Evolutionary conservation across 495 filamentous ascomycete species (phyloP).

Genomic region (Penicillium robsamsonii): DNA sequence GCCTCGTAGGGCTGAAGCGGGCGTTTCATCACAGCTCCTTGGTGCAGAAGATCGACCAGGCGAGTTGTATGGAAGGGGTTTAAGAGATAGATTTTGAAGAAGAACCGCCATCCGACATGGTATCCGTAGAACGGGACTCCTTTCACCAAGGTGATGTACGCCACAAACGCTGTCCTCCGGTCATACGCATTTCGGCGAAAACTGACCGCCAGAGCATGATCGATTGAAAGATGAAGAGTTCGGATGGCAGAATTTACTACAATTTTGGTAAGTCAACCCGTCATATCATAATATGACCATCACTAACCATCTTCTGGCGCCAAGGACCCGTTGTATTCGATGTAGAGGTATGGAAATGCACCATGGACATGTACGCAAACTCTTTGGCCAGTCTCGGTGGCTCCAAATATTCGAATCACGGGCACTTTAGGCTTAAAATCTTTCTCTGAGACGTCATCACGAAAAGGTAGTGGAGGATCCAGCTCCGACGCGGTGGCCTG

Average conservation of each 20-base stretch:
- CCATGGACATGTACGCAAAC: constrained; percentile 97
- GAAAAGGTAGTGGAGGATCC: constrained; percentile 71
- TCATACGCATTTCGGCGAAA: constrained; percentile 74
- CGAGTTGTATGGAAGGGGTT: constrained; percentile 80
- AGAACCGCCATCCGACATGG: constrained; percentile 86
- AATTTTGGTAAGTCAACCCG: neutral
- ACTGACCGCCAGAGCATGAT: constrained; percentile 77
- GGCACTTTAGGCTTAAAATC: constrained; percentile 69
- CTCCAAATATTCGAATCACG: constrained; percentile 86
- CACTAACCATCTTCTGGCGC: constrained; percentile 61
- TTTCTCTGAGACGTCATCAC: constrained; percentile 49
- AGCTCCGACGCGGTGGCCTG: constrained; percentile 72
- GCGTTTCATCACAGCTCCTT: constrained; percentile 79
- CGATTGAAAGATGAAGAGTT: constrained; percentile 74
- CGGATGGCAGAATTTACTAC: constrained; percentile 68
- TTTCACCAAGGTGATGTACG: constrained; percentile 86
- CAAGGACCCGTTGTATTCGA: constrained; percentile 77
- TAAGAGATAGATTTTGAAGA: constrained; percentile 90
- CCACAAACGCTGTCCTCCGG: constrained; percentile 70
- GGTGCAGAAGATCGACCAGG: constrained; percentile 77
- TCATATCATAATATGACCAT: neutral
- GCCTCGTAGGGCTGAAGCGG: constrained; percentile 89
- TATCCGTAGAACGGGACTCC: constrained; percentile 95
- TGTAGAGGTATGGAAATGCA: constrained; percentile 89
- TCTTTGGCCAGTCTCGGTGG: constrained; percentile 92